Evolutionary conservation across 129 eudicot species (phyloP), one percentile per base, ranked within the genome.

Genomic region (Artemisia annua): DNA sequence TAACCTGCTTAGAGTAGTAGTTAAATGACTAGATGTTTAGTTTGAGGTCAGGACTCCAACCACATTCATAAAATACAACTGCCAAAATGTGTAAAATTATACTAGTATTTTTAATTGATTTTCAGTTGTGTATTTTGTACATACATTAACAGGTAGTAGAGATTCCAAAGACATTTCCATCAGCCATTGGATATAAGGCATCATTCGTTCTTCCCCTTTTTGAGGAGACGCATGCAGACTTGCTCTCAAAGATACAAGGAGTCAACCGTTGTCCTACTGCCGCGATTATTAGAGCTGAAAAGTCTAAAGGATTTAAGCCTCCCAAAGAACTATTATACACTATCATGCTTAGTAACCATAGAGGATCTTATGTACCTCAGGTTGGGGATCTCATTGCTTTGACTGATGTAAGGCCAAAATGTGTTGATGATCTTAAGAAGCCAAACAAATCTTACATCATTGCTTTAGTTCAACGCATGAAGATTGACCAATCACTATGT

Each of bases 221-320:
- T 12, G 96, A 85, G 78, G 93, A 90, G 77, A 79, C 91, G 12
- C 85, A 65, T 7, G 85, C 85, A 2, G 96, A 87, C 63, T 59
- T 87, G 67, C 62, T 20, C 18, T 90, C 93, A 3, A 76, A 76
- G 54, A 19, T 89, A 12, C 69, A 48, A 3, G 62, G 63, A 79
- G 48, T 79, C 61, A 57, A 64, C 7, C 73, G 50, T 8, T 61
- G 69, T 16, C 86, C 89, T 16, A 70, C 49, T 7, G 32, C 52
- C 1, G 69, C 71, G 32, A 71, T 79, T 9, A 2, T 32, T 10
- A 11, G 24, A 0, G 62, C 79, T 0, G 7, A 18, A 17, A 28
- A 10, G 11, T 15, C 71, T 2, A 76, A 75, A 69, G 74, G 54
- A 24, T 58, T 32, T 66, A 67, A 19, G 1, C 77, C 74, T 52